A percentile compares a stretch with the other conserved stretches of the same genome.
Evolutionary conservation across 306 rosid species (phyloP).

Genomic region (peach (Prunus persica)): Prunus_persica_NCBIv2 NC_034012.1:7071501-7072000

Average conservation of each 20-base stretch:
- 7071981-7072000: constrained; percentile 63
- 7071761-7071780: constrained; percentile 61
- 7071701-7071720: constrained; percentile 68
- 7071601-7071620: constrained; percentile 2
- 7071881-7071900: not conserved
- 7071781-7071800: constrained; percentile 68
- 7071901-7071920: constrained; percentile 3
- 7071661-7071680: constrained; percentile 57
- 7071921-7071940: not conserved
- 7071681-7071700: constrained; percentile 66
- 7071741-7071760: constrained; percentile 60
- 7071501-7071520: constrained; percentile 58
- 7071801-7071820: constrained; percentile 17
- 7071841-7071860: not conserved
- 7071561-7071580: constrained; percentile 66
- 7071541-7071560: constrained; percentile 50
- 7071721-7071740: constrained; percentile 72
- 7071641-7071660: constrained; percentile 9
- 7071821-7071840: constrained; percentile 1
- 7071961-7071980: constrained; percentile 63
- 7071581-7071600: constrained; percentile 28
- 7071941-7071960: constrained; percentile 42
- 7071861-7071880: not conserved
- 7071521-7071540: constrained; percentile 62
- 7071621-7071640: not conserved